Percentiles rank a stretch among this genome's conserved stretches.
Evolutionary conservation across 1,284 basidiomycete species (phyloP).

Genomic region (Leucoagaricus sp.): DNA sequence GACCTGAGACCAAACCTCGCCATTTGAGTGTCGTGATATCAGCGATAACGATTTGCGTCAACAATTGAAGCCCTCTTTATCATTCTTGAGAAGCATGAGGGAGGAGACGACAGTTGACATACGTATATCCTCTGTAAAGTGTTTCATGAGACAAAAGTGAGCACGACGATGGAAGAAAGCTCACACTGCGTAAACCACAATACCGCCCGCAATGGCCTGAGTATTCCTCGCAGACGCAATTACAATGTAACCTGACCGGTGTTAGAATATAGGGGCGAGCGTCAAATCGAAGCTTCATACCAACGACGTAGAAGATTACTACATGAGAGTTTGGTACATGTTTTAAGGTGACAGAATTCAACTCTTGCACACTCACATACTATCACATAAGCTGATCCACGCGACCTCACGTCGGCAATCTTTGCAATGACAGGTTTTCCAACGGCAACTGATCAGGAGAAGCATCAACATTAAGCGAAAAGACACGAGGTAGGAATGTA

Average conservation of each 20-base stretch:
- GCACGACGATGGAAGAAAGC: too few species aligned
- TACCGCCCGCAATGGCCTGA: constrained; percentile 52
- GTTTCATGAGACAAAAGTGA: too few species aligned
- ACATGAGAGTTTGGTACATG: neutral
- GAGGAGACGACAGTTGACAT: too few species aligned
- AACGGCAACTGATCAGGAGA: constrained; percentile 33
- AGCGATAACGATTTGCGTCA: too few species aligned
- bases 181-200: constrained; percentile 57
- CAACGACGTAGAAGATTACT: constrained; percentile 61
- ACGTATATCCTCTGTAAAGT: too few species aligned
- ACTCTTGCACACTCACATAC: constrained; percentile 52
- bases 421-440: constrained; percentile 83
- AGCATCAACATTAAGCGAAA: neutral
- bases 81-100: too few species aligned
- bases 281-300: constrained; percentile 24
- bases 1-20: too few species aligned
- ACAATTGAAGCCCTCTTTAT: too few species aligned
- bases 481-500: neutral
- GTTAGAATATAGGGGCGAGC: neutral
- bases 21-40: too few species aligned
- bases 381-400: constrained; percentile 59
- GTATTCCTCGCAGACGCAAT: constrained; percentile 67
- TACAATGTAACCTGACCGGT: constrained; percentile 56
- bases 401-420: constrained; percentile 68
- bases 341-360: neutral